Percentiles rank a stretch among this genome's conserved stretches.
Evolutionary conservation across 495 filamentous ascomycete species (phyloP).

Genomic region (Penicillium tannophilum): DNA sequence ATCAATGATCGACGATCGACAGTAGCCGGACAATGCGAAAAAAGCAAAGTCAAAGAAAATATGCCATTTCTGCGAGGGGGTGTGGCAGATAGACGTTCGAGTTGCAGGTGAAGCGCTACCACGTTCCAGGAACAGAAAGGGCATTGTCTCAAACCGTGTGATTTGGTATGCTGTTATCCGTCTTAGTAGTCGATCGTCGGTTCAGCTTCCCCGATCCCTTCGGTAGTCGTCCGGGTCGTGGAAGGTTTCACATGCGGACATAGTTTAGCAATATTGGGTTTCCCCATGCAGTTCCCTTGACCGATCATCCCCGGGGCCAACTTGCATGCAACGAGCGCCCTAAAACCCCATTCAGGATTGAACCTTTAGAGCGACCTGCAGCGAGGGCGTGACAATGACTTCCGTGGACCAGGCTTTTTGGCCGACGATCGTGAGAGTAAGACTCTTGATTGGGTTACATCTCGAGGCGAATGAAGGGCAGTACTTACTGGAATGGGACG

Average conservation of each 20-base stretch:
- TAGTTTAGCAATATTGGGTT: conserved; percentile 6
- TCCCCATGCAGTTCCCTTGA: conserved; percentile 10
- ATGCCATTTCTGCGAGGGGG: conserved; percentile 1
- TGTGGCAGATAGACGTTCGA: neutral
- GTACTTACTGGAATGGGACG: conserved; percentile 1
- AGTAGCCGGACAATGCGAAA: conserved; percentile 3
- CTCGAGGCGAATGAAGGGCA: conserved; percentile 8
- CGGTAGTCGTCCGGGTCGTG: conserved; percentile 2
- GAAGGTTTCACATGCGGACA: neutral
- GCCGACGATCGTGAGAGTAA: conserved; percentile 10
- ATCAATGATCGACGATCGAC: conserved; percentile 21
- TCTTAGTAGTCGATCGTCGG: neutral
- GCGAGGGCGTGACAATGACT: neutral
- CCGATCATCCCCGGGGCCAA: conserved; percentile 6
- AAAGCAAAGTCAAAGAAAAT: neutral
- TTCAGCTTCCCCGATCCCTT: neutral
- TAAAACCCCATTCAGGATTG: conserved; percentile 4
- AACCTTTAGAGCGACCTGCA: conserved; percentile 14
- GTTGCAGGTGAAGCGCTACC: conserved; percentile 2
- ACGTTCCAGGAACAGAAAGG: conserved; percentile 5
- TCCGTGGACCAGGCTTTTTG: neutral
- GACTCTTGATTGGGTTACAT: conserved; percentile 22
- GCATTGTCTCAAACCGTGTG: conserved; percentile 4
- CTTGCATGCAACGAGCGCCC: conserved; percentile 4
- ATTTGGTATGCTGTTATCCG: conserved; percentile 2